phyloP scores from a whole-genome alignment of 2,329 filamentous ascomycete genomes.

The Botrytis pseudocinerea region DNA sequence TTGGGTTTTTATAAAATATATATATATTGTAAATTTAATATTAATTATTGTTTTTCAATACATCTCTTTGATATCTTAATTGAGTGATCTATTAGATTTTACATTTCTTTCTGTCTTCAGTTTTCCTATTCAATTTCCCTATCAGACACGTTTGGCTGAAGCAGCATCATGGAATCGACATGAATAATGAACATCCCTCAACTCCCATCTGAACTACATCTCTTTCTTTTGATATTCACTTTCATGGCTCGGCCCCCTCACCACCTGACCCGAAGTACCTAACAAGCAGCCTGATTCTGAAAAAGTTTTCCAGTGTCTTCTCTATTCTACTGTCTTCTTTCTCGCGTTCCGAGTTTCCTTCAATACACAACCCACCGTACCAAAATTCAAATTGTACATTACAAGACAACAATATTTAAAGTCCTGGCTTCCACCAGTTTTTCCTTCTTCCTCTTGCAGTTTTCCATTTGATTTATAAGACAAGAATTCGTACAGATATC shows the following conservation, averaged over 20 bases:
- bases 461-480: not conserved
- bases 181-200: too few species aligned
- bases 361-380: not conserved
- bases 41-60: not conserved
- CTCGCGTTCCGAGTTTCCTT: not conserved
- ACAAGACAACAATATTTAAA: not conserved
- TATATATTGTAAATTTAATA: slow-evolving; percentile 2
- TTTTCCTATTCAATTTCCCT: not conserved
- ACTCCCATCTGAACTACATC: not conserved
- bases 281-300: not conserved
- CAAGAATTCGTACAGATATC: not conserved
- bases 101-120: not conserved
- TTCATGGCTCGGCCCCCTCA: not conserved
- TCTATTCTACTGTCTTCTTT: not conserved
- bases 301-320: not conserved
- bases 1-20: not conserved
- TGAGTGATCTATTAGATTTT: not conserved
- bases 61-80: not conserved
- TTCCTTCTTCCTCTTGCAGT: not conserved
- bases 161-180: not conserved
- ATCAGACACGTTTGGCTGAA: not conserved
- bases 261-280: not conserved
- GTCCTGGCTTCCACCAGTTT: not conserved
- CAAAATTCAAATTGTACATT: not conserved
- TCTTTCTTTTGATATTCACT: not conserved